These are phyloP conservation scores for Sequoiadendron giganteum DNA, from an alignment of 75 land plant species.

Conservation along the genomic window DNA sequence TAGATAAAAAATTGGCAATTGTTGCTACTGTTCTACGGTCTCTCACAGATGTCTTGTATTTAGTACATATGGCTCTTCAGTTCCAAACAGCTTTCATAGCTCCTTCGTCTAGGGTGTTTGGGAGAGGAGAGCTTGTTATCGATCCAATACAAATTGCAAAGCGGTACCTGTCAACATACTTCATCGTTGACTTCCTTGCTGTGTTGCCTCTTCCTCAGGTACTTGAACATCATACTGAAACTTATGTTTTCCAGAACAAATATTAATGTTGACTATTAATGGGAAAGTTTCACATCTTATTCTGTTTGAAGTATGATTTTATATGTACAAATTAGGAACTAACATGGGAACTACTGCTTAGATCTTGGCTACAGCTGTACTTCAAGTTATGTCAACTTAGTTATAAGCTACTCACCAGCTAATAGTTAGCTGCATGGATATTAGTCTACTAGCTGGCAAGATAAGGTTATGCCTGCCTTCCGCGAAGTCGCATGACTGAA, in stretches of 20 bases:
- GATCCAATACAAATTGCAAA: slow-evolving; percentile 72
- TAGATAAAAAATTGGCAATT: slow-evolving; percentile 27
- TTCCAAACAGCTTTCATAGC: slow-evolving; percentile 80
- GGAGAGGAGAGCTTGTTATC: slow-evolving; percentile 83
- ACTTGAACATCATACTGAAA: not conserved
- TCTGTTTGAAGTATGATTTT: not conserved
- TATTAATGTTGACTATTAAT: not conserved
- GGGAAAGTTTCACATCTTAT: not conserved
- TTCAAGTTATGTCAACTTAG: not conserved
- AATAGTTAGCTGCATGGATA: not conserved
- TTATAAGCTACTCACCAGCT: not conserved
- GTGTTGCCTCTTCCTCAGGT: slow-evolving; percentile 79
- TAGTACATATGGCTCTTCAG: slow-evolving; percentile 61
- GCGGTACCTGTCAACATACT: slow-evolving; percentile 55
- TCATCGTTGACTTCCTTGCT: slow-evolving; percentile 67
- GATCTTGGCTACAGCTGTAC: not conserved
- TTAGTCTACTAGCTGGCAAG: not conserved
- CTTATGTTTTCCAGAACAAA: not conserved
- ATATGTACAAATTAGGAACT: not conserved
- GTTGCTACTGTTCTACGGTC: slow-evolving; percentile 45
- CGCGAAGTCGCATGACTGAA: not conserved
- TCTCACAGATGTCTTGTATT: slow-evolving; percentile 59
- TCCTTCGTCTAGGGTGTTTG: slow-evolving; percentile 76
- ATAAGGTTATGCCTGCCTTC: not conserved
- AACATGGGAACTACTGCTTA: not conserved